These are phyloP conservation scores for Apiotrichum brassicae DNA, from an alignment of 1,284 basidiomycete species.

Conservation along the genomic window DNA sequence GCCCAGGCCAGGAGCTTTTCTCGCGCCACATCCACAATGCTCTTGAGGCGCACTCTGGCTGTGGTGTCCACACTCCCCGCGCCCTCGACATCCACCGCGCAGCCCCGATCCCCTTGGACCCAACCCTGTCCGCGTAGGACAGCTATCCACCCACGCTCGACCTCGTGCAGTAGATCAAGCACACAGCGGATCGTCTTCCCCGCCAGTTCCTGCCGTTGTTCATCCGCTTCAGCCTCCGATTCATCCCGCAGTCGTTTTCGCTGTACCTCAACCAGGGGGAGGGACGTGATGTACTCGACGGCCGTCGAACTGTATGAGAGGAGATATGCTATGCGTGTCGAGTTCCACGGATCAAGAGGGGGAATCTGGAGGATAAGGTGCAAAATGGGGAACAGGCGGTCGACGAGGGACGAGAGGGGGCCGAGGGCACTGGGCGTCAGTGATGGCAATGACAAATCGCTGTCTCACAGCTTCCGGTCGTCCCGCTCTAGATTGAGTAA, in stretches of 20 bases:
- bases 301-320: constrained; percentile 20
- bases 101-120: constrained; percentile 5
- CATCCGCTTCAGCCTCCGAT: neutral
- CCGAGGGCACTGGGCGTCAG: constrained; percentile 18
- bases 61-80: constrained; percentile 22
- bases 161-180: constrained; percentile 18
- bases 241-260: too few species aligned
- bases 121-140: constrained; percentile 27
- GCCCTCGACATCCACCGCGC: constrained; percentile 2
- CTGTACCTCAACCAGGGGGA: constrained; percentile 16
- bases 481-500: constrained; percentile 27
- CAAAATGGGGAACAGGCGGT: constrained; percentile 23
- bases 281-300: constrained; percentile 19
- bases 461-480: constrained; percentile 29
- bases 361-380: constrained; percentile 31
- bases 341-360: constrained; percentile 17
- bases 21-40: constrained; percentile 21
- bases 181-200: constrained; percentile 14
- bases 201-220: constrained; percentile 4
- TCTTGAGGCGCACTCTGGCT: constrained; percentile 25
- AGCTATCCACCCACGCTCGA: constrained; percentile 28
- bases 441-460: too few species aligned
- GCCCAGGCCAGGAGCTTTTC: constrained; percentile 32
- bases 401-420: constrained; percentile 18
- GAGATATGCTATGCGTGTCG: constrained; percentile 28